A percentile compares a stretch with the other conserved stretches of the same genome.
phyloP scores from a whole-genome alignment of 2,329 filamentous ascomycete species.

The Coleophoma crateriformis region DNA sequence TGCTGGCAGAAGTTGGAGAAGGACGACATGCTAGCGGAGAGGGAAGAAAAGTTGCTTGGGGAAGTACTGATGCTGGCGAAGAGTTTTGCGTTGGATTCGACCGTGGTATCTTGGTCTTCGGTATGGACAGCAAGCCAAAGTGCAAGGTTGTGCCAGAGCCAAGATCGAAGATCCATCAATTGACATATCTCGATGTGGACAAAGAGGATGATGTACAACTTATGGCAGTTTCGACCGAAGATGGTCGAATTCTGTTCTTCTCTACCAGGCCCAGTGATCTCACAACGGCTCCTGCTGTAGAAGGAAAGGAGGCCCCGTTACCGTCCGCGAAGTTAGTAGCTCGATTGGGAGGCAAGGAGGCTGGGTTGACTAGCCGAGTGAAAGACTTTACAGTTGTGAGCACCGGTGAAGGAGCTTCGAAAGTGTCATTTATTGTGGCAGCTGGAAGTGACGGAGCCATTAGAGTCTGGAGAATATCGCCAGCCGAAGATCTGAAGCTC shows the following conservation, averaged over 20 bases:
- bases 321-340: constrained; percentile 62
- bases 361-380: constrained; percentile 65
- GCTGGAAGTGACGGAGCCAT: constrained; percentile 82
- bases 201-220: constrained; percentile 47
- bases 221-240: constrained; percentile 80
- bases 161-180: constrained; percentile 77
- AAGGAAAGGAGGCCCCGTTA: constrained; percentile 39
- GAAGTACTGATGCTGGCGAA: constrained; percentile 63
- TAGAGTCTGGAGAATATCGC: constrained; percentile 65
- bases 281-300: constrained; percentile 17
- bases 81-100: constrained; percentile 91
- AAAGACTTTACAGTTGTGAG: constrained; percentile 75
- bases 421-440: constrained; percentile 56
- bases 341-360: constrained; percentile 71
- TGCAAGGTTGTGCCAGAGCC: constrained; percentile 62
- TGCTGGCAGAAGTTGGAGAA: constrained; percentile 73
- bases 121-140: constrained; percentile 78
- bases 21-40: constrained; percentile 74
- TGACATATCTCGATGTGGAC: constrained; percentile 60
- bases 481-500: constrained; percentile 19
- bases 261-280: constrained; percentile 54
- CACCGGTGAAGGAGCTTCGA: constrained; percentile 28
- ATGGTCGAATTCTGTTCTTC: constrained; percentile 82
- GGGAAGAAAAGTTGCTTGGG: constrained; percentile 78
- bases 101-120: constrained; percentile 76